Evolutionary conservation across 192 early-diverging fungal species (phyloP), one percentile per base, ranked within the genome.

Genomic region (Coemansia sp.): DNA sequence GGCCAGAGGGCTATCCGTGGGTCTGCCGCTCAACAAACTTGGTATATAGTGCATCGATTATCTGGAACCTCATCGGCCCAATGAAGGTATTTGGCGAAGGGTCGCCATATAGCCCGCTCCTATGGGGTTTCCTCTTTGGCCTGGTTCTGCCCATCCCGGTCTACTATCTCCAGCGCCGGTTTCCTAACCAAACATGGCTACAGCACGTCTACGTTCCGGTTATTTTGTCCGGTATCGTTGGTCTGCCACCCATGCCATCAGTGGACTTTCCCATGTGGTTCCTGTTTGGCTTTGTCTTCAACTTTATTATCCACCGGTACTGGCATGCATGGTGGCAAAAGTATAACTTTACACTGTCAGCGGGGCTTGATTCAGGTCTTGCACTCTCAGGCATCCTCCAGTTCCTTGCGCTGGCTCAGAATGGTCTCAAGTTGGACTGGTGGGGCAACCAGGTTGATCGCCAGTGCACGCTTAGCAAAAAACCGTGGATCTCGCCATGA

Each of bases 41-140:
- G 38, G 89, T 92, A 57, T 88, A 87, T 60, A 87, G 88, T 14
- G 87, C 88, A 4, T 88, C 88, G 11, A 77, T 92, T 19, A 89
- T 93, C 37, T 94, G 89, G 89, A 91, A 91, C 67, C 84, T 89
- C 3, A 83, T 93, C 39, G 89, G 89, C 24, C 92, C 91, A 10
- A 60, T 71, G 21, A 87, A 82, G 60, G 83, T 91, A 66, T 89
- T 91, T 72, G 84, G 84, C 27, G 67, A 82, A 71, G 89, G 83
- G 63, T 89, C 82, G 58, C 73, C 77, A 1, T 89, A 89, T 66
- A 68, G 75, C 63, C 69, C 75, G 9, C 57, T 81, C 6, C 72
- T 82, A 11, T 86, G 80, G 73, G 83, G 82, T n/a, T 79, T 85
- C 59, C 70, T 93, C 17, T 79, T 85, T 55, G 92, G 92, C 3